Base-by-base conservation (phyloP, 2,329 filamentous ascomycete genomes). In the Incumbomyces lentus region DNA sequence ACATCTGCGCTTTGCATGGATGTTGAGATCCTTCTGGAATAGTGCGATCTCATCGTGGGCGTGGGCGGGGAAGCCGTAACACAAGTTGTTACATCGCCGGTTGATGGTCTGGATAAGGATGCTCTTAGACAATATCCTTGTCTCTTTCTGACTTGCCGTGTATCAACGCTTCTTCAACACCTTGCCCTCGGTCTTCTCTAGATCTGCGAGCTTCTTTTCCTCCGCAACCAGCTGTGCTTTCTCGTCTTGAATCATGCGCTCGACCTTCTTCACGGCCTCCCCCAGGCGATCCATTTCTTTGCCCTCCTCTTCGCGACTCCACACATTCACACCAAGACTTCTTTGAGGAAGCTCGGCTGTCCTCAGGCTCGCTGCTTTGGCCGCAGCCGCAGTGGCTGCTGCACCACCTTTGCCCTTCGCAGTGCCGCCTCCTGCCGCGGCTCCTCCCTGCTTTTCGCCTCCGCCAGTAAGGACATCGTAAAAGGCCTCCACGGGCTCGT, bases 401-500 rank as follows among this genome's bases (percentile, higher is more conserved):
- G n/a, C 22, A 26, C 22, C 22, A 26, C 5, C 22, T 56, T 64
- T 51, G 55, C 69, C 71, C 55, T 81, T 78, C 22, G 75, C 74
- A 33, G 76, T 76, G 55, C 77, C 79, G 35, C 76, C 76, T 46
- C 58, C 55, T 49, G 42, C 61, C 49, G 42, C 61, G 59, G 60
- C 66, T 3, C 70, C 64, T 10, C 7, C 34, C 14, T n/a, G 33
- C 52, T 73, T 69, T 44, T 68, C 65, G 19, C 81, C 78, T 50
- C 86, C 86, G 5, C 76, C 74, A 2, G 88, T 96, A 51, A 98
- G 72, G 22, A 86, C 73, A 52, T 94, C 86, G 67, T 86, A 95
- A 60, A 98, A 57, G 38, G 84, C 79, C 64, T 95, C 86, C 58
- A 88, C 92, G 0, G 92, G 92, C 65, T 98, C 92, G 68, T 95